A percentile compares a stretch with the other conserved stretches of the same genome.
phyloP scores from a whole-genome alignment of 805 yeast species.

The Myxozyma nipponensis region DNA sequence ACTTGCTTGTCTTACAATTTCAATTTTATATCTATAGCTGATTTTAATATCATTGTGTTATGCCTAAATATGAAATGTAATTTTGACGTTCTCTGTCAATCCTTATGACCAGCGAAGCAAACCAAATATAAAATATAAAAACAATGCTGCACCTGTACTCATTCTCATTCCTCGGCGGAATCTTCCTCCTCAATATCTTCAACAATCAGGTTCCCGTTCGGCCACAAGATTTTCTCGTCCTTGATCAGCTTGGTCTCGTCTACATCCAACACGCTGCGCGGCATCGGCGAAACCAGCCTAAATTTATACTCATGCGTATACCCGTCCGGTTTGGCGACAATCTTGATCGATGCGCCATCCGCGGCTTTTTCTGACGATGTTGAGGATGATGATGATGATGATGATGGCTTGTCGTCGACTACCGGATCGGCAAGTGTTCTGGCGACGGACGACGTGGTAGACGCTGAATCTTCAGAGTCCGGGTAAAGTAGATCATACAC shows the following conservation, averaged over 20 bases:
- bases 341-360: constrained; percentile 12
- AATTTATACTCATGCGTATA: constrained; percentile 51
- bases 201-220: constrained; percentile 61
- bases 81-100: no score
- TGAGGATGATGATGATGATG: neutral
- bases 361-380: neutral
- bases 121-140: no score
- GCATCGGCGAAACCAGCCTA: constrained; percentile 53
- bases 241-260: constrained; percentile 36
- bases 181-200: constrained; percentile 37
- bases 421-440: neutral
- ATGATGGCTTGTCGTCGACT: constrained; percentile 1
- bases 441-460: neutral
- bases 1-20: no score
- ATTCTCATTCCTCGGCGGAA: constrained; percentile 4
- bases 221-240: constrained; percentile 51
- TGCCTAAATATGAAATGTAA: no score
- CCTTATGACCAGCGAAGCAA: no score
- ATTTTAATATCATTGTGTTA: no score
- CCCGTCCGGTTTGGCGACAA: constrained; percentile 37
- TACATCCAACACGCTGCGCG: constrained; percentile 46
- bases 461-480: neutral
- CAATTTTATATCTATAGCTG: neutral
- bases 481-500: constrained; percentile 36
- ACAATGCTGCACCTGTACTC: no score